A percentile compares a stretch with the other conserved stretches of the same genome.
Conservation (phyloP, 371 early-diverging fungal species). For the Mortierella sp. region DNA sequence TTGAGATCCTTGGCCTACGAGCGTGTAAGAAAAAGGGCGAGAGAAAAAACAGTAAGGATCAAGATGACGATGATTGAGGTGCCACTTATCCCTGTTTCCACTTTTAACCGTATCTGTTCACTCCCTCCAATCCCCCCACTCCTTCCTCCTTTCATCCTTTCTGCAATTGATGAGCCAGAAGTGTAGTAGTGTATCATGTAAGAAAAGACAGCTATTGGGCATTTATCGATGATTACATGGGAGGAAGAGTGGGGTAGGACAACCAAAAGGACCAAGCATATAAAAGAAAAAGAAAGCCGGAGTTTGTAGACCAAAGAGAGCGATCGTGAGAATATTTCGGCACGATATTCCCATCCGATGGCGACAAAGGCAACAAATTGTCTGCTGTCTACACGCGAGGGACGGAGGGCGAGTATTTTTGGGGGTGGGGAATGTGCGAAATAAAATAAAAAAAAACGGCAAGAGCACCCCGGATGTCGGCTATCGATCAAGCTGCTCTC, state of each 20-base stretch:
- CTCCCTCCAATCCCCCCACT: neutral
- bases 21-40: neutral
- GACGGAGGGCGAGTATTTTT: neutral
- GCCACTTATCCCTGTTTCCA: neutral
- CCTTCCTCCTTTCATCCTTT: neutral
- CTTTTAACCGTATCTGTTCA: neutral
- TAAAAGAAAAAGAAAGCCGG: neutral
- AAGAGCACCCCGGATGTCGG: too few species aligned
- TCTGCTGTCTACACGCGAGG: neutral
- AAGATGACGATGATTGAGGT: neutral
- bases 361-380: neutral
- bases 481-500: too few species aligned
- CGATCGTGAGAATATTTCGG: conserved; percentile 48
- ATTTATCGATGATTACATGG: neutral
- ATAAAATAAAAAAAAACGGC: conserved; percentile 3
- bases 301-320: conserved; percentile 7
- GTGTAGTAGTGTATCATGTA: neutral
- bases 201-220: neutral
- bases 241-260: neutral
- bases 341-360: conserved; percentile 7
- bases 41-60: neutral
- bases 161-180: neutral
- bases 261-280: conserved; percentile 1
- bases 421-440: conserved; percentile 11
- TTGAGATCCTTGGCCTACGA: conserved; percentile 88